These are phyloP conservation scores for Parathielavia hyrcaniae DNA, from an alignment of 495 filamentous ascomycete genomes.

Conservation along the genomic window DNA sequence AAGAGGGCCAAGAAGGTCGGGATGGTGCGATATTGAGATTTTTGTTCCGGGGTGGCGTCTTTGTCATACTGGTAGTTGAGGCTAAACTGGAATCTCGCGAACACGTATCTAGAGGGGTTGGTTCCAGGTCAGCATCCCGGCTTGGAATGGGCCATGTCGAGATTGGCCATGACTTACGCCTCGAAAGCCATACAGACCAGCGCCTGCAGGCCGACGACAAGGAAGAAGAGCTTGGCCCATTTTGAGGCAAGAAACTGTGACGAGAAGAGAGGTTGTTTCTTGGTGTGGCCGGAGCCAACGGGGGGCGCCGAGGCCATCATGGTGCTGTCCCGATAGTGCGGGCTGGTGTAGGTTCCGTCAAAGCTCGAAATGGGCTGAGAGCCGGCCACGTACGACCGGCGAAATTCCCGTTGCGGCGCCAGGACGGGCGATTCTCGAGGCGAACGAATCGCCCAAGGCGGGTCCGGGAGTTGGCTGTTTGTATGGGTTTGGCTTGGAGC, in stretches of 20 bases:
- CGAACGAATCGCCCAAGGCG: background rate
- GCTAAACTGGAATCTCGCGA: slow-evolving; percentile 57
- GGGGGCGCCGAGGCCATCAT: slow-evolving; percentile 23
- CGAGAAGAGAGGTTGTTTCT: slow-evolving; percentile 59
- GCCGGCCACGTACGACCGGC: slow-evolving; percentile 37
- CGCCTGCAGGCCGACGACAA: slow-evolving; percentile 68
- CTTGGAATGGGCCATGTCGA: slow-evolving; percentile 5
- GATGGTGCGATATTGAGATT: slow-evolving; percentile 58
- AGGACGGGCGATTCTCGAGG: slow-evolving; percentile 31
- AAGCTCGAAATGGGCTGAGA: slow-evolving; percentile 34
- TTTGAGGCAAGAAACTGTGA: slow-evolving; percentile 69
- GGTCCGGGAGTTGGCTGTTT: background rate
- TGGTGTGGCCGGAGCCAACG: slow-evolving; percentile 28
- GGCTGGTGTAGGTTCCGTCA: slow-evolving; percentile 28
- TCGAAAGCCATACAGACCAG: slow-evolving; percentile 74
- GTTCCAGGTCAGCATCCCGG: no score
- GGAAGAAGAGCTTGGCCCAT: slow-evolving; percentile 85
- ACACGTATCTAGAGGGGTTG: slow-evolving; percentile 58
- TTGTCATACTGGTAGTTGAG: slow-evolving; percentile 27
- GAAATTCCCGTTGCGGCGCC: slow-evolving; percentile 35
- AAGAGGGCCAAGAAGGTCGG: slow-evolving; percentile 92
- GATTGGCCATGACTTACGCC: slow-evolving; percentile 53
- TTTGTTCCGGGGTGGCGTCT: slow-evolving; percentile 23
- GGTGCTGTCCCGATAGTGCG: slow-evolving; percentile 26
- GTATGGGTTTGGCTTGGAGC: slow-evolving; percentile 18